A percentile compares a stretch with the other conserved stretches of the same genome.
Evolutionary conservation across 2,329 filamentous ascomycete genomes (phyloP).

Genomic region (Endoconidiophora laricicola): DNA sequence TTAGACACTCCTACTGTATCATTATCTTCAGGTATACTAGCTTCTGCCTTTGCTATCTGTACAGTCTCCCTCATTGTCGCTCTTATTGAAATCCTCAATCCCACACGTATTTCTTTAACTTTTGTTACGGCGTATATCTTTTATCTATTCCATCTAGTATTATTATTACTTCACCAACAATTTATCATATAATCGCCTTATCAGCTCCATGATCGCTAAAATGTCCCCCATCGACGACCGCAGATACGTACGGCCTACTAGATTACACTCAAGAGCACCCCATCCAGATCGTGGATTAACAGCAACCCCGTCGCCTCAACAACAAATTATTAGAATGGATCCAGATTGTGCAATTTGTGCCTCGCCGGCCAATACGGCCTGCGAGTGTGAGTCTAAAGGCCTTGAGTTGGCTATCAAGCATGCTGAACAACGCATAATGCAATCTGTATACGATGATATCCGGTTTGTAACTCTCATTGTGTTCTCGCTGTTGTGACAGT

Average conservation of each 20-base stretch:
- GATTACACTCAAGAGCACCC: constrained; percentile 2
- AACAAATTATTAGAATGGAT: constrained; percentile 42
- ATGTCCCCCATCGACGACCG: constrained; percentile 21
- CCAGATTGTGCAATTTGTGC: constrained; percentile 53
- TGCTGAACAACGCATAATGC: constrained; percentile 48
- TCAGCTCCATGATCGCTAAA: constrained; percentile 18
- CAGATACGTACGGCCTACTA: constrained; percentile 3
- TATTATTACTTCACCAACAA: constrained; percentile 4
- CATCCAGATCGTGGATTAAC: constrained; percentile 3
- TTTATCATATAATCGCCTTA: constrained; percentile 4
- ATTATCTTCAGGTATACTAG: too few species aligned
- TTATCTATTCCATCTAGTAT: background rate
- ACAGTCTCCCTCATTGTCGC: too few species aligned
- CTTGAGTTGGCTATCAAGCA: constrained; percentile 46
- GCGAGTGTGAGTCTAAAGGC: constrained; percentile 50
- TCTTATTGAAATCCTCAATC: too few species aligned
- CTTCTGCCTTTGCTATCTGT: too few species aligned
- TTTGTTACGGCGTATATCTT: too few species aligned
- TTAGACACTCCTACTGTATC: too few species aligned
- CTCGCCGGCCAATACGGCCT: constrained; percentile 39
- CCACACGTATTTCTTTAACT: too few species aligned
- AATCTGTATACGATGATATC: constrained; percentile 44
- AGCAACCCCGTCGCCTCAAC: constrained; percentile 11
- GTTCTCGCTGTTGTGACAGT: background rate
- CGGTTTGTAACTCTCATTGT: constrained; percentile 28